Evolutionary conservation across 805 yeast genomes (phyloP).

Genomic region (Suhomyces sp.): DNA sequence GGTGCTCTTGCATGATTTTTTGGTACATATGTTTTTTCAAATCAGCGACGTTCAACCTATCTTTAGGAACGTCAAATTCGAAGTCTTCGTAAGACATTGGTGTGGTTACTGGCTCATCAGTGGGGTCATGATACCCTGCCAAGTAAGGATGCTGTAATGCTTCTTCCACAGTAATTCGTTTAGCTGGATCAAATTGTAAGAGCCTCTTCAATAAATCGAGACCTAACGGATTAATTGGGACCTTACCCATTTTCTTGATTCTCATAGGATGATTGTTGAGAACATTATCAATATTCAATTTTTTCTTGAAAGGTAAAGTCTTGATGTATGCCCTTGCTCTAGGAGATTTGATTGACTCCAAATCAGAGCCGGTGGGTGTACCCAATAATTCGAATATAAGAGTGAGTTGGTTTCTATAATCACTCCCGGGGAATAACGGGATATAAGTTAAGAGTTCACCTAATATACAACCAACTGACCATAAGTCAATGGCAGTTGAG

Average conservation of each 20-base stretch:
- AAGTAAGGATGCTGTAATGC: slow-evolving; percentile 12
- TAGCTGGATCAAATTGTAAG: slow-evolving; percentile 9
- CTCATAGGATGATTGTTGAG: slow-evolving; percentile 23
- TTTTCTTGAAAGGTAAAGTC: slow-evolving; percentile 22
- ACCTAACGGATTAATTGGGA: slow-evolving; percentile 24
- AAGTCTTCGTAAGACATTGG: slow-evolving; percentile 28
- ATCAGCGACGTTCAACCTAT: slow-evolving; percentile 7
- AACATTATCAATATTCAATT: slow-evolving; percentile 16
- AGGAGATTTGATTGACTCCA: slow-evolving; percentile 19
- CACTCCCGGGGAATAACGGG: slow-evolving; percentile 75
- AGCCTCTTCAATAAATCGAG: slow-evolving; percentile 20
- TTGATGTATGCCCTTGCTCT: slow-evolving; percentile 28
- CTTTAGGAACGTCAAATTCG: slow-evolving; percentile 22
- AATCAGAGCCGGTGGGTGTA: slow-evolving; percentile 48
- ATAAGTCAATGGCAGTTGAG: slow-evolving; percentile 73
- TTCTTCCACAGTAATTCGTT: slow-evolving; percentile 10
- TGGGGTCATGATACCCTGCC: slow-evolving; percentile 16
- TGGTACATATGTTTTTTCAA: slow-evolving; percentile 10
- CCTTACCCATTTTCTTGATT: slow-evolving; percentile 12
- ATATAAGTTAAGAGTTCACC: slow-evolving; percentile 64
- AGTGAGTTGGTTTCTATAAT: slow-evolving; percentile 66
- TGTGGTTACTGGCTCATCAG: slow-evolving; percentile 28
- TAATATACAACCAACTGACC: slow-evolving; percentile 79
- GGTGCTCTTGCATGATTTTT: slow-evolving; percentile 10
- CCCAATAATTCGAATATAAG: slow-evolving; percentile 69